phyloP scores from a whole-genome alignment of 352 stramenopile genomes.

The Globisporangium cystogenes region DNA sequence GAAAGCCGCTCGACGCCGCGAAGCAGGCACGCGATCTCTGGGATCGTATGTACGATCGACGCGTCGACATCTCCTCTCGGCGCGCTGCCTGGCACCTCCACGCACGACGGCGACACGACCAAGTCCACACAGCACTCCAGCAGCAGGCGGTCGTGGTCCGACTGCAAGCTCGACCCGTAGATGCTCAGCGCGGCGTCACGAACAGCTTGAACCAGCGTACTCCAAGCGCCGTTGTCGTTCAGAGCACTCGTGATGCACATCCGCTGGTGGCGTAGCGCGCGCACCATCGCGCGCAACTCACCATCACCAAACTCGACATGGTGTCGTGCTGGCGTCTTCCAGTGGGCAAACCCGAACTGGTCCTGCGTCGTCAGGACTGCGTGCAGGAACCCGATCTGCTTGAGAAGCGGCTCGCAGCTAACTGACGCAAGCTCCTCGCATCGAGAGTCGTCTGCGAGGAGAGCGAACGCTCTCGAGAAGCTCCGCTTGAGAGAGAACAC shows the following conservation, averaged over 20 bases:
- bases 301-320: conserved; percentile 5
- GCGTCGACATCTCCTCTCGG: no score
- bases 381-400: conserved; percentile 21
- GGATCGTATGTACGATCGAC: conserved; percentile 8
- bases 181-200: conserved; percentile 19
- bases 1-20: conserved; percentile 12
- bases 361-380: conserved; percentile 10
- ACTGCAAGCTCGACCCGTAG: conserved; percentile 21
- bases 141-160: conserved; percentile 16
- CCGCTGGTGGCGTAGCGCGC: neutral
- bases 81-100: neutral
- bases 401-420: conserved; percentile 11
- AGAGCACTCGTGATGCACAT: no score
- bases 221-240: conserved; percentile 2
- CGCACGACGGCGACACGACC: conserved; percentile 3
- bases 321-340: neutral
- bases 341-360: conserved; percentile 13
- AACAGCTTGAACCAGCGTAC: conserved; percentile 1
- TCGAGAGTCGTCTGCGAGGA: conserved; percentile 17
- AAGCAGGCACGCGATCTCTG: conserved; percentile 15
- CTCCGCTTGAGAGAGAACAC: conserved; percentile 18
- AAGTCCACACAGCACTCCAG: conserved; percentile 23
- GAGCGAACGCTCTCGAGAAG: conserved; percentile 20
- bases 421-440: conserved; percentile 3
- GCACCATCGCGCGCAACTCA: conserved; percentile 9